phyloP scores from a whole-genome alignment of 2,329 filamentous ascomycete species.

The Alternaria arborescens region DNA sequence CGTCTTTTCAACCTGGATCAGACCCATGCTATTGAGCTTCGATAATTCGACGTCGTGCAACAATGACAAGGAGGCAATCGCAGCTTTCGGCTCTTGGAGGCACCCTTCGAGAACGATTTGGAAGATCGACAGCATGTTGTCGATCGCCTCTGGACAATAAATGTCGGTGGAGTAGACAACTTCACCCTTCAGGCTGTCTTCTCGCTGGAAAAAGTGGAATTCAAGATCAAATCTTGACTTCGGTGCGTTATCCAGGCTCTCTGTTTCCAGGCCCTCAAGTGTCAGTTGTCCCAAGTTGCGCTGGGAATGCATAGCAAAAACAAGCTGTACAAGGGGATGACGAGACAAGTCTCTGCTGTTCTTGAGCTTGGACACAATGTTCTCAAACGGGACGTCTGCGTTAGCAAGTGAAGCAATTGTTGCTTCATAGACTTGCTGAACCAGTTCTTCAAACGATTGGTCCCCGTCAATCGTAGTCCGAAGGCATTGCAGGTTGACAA shows the following conservation, averaged over 20 bases:
- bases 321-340: not conserved
- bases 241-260: not conserved
- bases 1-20: too few relatives aligned
- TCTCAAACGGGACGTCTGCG: conserved; percentile 6
- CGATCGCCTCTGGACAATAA: conserved; percentile 7
- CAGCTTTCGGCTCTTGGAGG: not conserved
- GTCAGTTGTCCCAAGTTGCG: not conserved
- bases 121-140: conserved; percentile 14
- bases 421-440: not conserved
- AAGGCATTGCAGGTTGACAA: conserved; percentile 22
- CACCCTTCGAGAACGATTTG: conserved; percentile 1
- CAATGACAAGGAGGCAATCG: too few relatives aligned
- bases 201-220: conserved; percentile 5
- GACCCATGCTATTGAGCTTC: too few relatives aligned
- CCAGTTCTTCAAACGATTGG: conserved; percentile 11
- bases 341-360: conserved; percentile 5
- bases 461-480: conserved; percentile 4
- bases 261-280: not conserved
- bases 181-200: not conserved
- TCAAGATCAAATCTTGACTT: conserved; percentile 7
- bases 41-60: too few relatives aligned
- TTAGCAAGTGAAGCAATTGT: not conserved
- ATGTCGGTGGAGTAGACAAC: conserved; percentile 9
- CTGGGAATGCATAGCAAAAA: conserved; percentile 6
- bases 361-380: conserved; percentile 2